A percentile compares a stretch with the other conserved stretches of the same genome.
These are phyloP conservation scores for Glycine tomentella DNA, from an alignment of 306 rosid species.

Conservation along the genomic window DNA sequence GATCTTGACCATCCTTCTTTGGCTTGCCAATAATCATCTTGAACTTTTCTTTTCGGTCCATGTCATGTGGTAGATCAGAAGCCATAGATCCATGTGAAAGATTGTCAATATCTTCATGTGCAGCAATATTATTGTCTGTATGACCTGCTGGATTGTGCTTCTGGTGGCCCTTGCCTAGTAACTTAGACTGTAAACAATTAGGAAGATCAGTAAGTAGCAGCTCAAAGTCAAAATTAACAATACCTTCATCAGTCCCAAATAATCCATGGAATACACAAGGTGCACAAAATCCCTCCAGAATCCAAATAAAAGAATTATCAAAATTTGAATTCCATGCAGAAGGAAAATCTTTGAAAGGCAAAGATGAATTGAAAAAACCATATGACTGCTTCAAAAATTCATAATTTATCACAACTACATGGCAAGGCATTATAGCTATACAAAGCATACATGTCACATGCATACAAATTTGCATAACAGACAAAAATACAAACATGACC, in stretches of 20 bases:
- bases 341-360: slow-evolving; percentile 31
- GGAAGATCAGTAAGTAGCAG: slow-evolving; percentile 39
- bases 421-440: no score
- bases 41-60: slow-evolving; percentile 75
- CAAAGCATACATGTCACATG: neutral
- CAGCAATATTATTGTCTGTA: slow-evolving; percentile 51
- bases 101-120: slow-evolving; percentile 50
- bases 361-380: slow-evolving; percentile 3
- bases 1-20: slow-evolving; percentile 71
- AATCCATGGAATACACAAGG: slow-evolving; percentile 10
- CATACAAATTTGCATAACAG: neutral
- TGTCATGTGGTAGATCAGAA: slow-evolving; percentile 59
- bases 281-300: slow-evolving; percentile 33
- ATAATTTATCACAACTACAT: slow-evolving; percentile 3
- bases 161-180: slow-evolving; percentile 57
- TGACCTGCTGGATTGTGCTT: slow-evolving; percentile 53
- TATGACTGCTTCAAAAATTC: slow-evolving; percentile 3
- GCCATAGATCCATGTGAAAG: slow-evolving; percentile 55
- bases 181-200: slow-evolving; percentile 56
- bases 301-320: slow-evolving; percentile 3
- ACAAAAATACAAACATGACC: neutral
- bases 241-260: slow-evolving; percentile 7
- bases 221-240: slow-evolving; percentile 31
- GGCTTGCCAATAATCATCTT: slow-evolving; percentile 70
- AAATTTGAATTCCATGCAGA: neutral